A percentile compares a stretch with the other conserved stretches of the same genome.
These are phyloP conservation scores for Auricularia cornea DNA, from an alignment of 768 basidiomycete genomes.

Conservation along the genomic window DNA sequence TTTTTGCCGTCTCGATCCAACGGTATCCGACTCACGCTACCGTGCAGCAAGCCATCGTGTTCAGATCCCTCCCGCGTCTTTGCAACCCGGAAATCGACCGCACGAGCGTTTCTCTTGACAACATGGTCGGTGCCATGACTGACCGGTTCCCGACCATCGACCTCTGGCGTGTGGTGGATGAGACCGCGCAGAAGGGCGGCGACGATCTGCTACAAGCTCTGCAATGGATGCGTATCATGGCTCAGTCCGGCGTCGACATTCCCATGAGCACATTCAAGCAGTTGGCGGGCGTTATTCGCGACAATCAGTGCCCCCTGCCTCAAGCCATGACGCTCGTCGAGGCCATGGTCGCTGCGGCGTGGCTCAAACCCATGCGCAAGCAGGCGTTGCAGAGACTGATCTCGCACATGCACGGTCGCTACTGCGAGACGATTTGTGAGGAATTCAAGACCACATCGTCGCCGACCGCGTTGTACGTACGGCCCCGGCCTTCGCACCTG, in stretches of 20 bases:
- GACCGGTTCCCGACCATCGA: conserved; percentile 32
- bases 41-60: conserved; percentile 2
- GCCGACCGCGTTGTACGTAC: conserved; percentile 33
- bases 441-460: conserved; percentile 25
- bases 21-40: background rate
- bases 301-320: conserved; percentile 31
- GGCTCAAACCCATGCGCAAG: conserved; percentile 51
- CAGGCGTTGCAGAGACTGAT: conserved; percentile 49
- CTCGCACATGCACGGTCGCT: conserved; percentile 38
- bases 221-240: conserved; percentile 52
- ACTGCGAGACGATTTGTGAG: conserved; percentile 33
- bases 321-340: conserved; percentile 46
- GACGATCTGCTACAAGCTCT: conserved; percentile 41
- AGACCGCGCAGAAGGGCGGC: conserved; percentile 32
- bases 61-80: conserved; percentile 36
- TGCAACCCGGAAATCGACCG: conserved; percentile 49
- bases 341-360: conserved; percentile 46
- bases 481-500: background rate
- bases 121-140: conserved; percentile 16
- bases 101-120: conserved; percentile 28
- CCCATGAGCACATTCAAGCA: conserved; percentile 42
- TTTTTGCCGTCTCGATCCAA: background rate
- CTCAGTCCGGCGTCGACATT: conserved; percentile 58
- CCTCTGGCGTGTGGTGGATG: conserved; percentile 46
- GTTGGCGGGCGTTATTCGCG: conserved; percentile 34